These are phyloP conservation scores for Exophiala viscosa DNA, from an alignment of 2,329 filamentous ascomycete genomes.

Conservation along the genomic window DNA sequence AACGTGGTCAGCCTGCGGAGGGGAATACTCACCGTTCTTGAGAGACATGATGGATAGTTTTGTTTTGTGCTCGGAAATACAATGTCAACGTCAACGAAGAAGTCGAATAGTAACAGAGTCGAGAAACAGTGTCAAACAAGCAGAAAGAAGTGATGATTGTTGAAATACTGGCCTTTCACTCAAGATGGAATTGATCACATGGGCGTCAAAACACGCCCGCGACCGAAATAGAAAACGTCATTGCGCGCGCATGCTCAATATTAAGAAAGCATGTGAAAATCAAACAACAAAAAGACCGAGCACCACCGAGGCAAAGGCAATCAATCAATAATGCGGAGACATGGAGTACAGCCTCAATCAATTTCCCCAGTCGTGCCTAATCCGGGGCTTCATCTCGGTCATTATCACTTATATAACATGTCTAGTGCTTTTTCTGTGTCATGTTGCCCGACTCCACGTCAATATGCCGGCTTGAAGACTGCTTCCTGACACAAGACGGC, in stretches of 20 bases:
- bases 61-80: not conserved
- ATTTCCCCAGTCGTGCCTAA: no score
- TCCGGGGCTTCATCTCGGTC: no score
- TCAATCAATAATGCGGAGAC: not conserved
- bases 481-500: slow-evolving; percentile 81
- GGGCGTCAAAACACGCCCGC: slow-evolving; percentile 1
- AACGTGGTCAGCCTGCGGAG: not conserved
- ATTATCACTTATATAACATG: no score
- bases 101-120: not conserved
- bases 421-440: not conserved
- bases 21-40: slow-evolving; percentile 59
- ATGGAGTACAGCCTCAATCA: not conserved
- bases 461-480: slow-evolving; percentile 60
- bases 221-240: not conserved
- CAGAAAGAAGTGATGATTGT: not conserved
- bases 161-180: not conserved
- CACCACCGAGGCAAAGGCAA: not conserved
- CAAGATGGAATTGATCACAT: slow-evolving; percentile 13
- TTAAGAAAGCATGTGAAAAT: slow-evolving; percentile 17
- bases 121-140: not conserved
- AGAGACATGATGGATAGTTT: slow-evolving; percentile 59
- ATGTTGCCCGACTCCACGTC: not conserved
- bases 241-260: not conserved
- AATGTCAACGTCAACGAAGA: not conserved
- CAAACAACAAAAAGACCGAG: not conserved